These are phyloP conservation scores for Eucalyptus grandis DNA, from an alignment of 345 rosid species.

Conservation along the genomic window DNA sequence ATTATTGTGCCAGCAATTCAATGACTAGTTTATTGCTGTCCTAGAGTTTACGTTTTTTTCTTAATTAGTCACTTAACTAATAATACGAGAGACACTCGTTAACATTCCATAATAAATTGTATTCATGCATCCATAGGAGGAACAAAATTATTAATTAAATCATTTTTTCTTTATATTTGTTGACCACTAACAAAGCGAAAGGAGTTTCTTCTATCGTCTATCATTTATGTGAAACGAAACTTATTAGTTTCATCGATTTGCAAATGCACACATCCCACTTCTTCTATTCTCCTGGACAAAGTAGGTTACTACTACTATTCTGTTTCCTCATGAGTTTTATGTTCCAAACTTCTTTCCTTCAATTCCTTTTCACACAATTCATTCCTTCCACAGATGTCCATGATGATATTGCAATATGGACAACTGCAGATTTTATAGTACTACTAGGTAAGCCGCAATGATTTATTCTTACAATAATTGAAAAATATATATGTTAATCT, in stretches of 20 bases:
- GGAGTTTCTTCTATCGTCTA: not conserved
- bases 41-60: not conserved
- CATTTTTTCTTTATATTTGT: not conserved
- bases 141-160: not conserved
- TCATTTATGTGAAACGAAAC: not conserved
- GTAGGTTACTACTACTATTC: not conserved
- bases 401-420: not conserved
- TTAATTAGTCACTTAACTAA: not conserved
- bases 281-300: not conserved
- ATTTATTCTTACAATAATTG: not conserved
- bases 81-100: not conserved
- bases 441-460: not conserved
- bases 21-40: not conserved
- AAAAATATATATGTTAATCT: not conserved
- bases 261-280: not conserved
- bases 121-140: not conserved
- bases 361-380: not conserved
- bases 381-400: not conserved
- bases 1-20: not conserved
- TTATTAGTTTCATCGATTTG: not conserved
- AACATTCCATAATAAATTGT: not conserved
- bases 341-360: not conserved
- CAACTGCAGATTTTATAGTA: not conserved
- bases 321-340: not conserved
- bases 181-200: not conserved